A percentile compares a stretch with the other conserved stretches of the same genome.
phyloP scores from a whole-genome alignment of 2,329 filamentous ascomycete species.

The Phaeosphaeria sp. region DNA sequence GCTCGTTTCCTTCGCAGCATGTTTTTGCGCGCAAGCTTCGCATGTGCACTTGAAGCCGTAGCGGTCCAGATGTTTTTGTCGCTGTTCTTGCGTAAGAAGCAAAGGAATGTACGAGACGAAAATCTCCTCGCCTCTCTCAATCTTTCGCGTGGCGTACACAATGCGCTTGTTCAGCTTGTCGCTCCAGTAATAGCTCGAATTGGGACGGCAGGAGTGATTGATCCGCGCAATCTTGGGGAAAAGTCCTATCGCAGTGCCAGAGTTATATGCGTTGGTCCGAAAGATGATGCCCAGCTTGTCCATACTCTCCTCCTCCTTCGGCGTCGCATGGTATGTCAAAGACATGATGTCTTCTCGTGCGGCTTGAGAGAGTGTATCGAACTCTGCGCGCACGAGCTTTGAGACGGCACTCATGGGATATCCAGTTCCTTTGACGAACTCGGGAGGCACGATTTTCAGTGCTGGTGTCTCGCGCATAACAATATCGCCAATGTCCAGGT shows the following conservation, averaged over 20 bases:
- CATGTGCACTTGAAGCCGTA: constrained; percentile 49
- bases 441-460: constrained; percentile 40
- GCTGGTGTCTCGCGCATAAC: constrained; percentile 51
- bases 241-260: constrained; percentile 37
- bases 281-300: constrained; percentile 41
- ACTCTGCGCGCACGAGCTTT: constrained; percentile 29
- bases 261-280: constrained; percentile 47
- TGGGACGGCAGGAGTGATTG: constrained; percentile 47
- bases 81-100: constrained; percentile 33
- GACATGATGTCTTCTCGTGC: constrained; percentile 35
- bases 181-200: constrained; percentile 49
- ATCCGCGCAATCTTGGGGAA: constrained; percentile 47
- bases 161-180: constrained; percentile 34
- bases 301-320: constrained; percentile 18
- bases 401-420: constrained; percentile 35
- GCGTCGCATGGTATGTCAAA: constrained; percentile 32
- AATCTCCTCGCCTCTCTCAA: constrained; percentile 51
- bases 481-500: constrained; percentile 48
- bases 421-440: constrained; percentile 30
- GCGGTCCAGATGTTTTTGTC: constrained; percentile 40
- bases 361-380: constrained; percentile 26
- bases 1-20: constrained; percentile 23
- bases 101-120: constrained; percentile 49
- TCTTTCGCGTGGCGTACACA: constrained; percentile 46
- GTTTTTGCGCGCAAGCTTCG: constrained; percentile 42